Percentiles rank a stretch among this genome's conserved stretches.
Evolutionary conservation across 306 rosid species (phyloP).

Genomic region (Cucurbita moschata): DNA sequence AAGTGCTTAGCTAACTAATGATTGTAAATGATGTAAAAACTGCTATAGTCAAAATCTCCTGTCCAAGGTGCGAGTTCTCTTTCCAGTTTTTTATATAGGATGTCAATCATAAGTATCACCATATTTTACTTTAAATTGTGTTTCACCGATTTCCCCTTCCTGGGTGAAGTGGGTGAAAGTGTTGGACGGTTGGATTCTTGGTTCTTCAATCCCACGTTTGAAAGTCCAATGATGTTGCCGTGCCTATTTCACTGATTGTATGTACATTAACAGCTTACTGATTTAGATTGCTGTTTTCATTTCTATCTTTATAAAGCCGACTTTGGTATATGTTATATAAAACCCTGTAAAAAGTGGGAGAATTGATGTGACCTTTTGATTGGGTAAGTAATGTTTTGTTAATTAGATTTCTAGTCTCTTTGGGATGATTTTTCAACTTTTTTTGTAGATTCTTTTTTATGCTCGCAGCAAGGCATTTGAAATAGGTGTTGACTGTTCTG

Average conservation of each 20-base stretch:
- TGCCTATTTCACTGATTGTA: not conserved
- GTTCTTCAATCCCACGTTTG: not conserved
- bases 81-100: not conserved
- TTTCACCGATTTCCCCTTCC: not conserved
- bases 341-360: not conserved
- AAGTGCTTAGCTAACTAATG: not conserved
- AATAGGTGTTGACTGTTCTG: no score
- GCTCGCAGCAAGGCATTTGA: no score
- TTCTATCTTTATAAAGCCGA: not conserved
- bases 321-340: no score
- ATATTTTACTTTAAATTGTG: not conserved
- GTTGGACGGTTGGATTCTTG: not conserved
- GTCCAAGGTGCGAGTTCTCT: not conserved
- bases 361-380: not conserved
- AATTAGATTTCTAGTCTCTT: no score
- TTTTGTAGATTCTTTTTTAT: no score
- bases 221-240: not conserved
- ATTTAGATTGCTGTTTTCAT: not conserved
- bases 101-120: not conserved
- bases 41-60: not conserved
- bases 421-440: no score
- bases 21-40: slow-evolving; percentile 4
- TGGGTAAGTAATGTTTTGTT: not conserved
- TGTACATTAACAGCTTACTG: not conserved
- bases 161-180: not conserved